Evolutionary conservation across 2,329 filamentous ascomycete genomes (phyloP).

Genomic region (Xylaria hypoxylon): DNA sequence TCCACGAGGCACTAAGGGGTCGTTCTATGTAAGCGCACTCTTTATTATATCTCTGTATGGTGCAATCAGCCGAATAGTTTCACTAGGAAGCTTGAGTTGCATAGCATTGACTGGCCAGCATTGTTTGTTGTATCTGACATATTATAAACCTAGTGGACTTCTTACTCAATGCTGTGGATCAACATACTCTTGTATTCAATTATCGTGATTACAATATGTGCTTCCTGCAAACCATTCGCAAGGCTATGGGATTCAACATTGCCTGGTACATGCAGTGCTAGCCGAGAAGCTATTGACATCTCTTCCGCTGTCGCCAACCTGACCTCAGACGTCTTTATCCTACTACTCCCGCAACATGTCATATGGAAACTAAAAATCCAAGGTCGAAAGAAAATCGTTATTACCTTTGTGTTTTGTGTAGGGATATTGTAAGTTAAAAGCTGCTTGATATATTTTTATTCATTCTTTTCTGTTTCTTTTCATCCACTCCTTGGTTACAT

Average conservation of each 20-base stretch:
- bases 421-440: constrained; percentile 27
- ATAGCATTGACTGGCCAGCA: not conserved
- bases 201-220: constrained; percentile 13
- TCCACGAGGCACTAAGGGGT: constrained; percentile 20
- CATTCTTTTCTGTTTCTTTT: no score
- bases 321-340: constrained; percentile 29
- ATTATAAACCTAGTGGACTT: constrained; percentile 29
- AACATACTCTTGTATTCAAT: constrained; percentile 17
- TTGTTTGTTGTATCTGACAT: not conserved
- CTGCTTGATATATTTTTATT: no score
- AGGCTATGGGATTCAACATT: constrained; percentile 30
- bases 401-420: constrained; percentile 30
- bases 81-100: no score
- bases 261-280: constrained; percentile 23
- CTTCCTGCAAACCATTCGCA: constrained; percentile 26
- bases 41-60: not conserved
- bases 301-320: constrained; percentile 27
- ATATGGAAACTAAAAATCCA: constrained; percentile 38
- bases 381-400: constrained; percentile 29
- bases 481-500: no score
- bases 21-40: constrained; percentile 25
- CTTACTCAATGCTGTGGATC: not conserved
- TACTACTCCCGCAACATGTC: constrained; percentile 33
- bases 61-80: not conserved
- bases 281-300: constrained; percentile 17